Evolutionary conservation across 1,139 yeast genomes (phyloP).

Genomic region (Pichia sp.): DNA sequence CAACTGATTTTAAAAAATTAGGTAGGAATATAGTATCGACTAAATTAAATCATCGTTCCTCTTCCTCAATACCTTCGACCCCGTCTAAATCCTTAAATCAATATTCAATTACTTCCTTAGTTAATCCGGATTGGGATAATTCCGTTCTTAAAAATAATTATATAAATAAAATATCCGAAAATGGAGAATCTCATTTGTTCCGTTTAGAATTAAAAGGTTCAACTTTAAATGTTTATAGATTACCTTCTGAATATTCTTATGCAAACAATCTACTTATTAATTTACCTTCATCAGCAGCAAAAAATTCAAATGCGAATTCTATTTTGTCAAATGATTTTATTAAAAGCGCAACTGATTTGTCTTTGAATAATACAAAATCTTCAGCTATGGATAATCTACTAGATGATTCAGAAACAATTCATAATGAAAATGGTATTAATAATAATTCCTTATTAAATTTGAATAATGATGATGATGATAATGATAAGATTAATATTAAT

Average conservation of each 20-base stretch:
- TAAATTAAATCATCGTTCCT: too few relatives aligned
- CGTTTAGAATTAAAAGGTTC: conserved; percentile 66
- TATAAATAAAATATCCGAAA: conserved; percentile 41
- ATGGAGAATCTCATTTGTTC: conserved; percentile 38
- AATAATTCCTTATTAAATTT: too few relatives aligned
- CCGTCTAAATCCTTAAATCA: neutral
- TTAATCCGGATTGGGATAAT: conserved; percentile 31
- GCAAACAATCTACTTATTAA: conserved; percentile 37
- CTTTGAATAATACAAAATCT: neutral
- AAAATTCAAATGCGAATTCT: neutral
- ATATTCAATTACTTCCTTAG: conserved; percentile 11
- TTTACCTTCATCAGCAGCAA: neutral
- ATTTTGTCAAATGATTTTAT: conserved; percentile 9
- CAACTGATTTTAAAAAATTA: conserved; percentile 5
- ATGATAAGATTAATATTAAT: neutral
- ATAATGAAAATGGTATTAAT: too few relatives aligned
- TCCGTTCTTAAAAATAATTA: conserved; percentile 39
- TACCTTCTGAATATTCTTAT: conserved; percentile 40
- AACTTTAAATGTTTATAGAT: conserved; percentile 48
- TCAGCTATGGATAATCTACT: neutral
- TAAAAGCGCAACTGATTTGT: conserved; percentile 8
- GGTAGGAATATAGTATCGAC: conserved; percentile 2
- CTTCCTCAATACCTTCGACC: neutral
- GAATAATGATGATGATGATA: neutral
- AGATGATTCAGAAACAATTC: neutral